Conservation (phyloP, 768 basidiomycete genomes). For the Rhizopogon roseolus region DNA sequence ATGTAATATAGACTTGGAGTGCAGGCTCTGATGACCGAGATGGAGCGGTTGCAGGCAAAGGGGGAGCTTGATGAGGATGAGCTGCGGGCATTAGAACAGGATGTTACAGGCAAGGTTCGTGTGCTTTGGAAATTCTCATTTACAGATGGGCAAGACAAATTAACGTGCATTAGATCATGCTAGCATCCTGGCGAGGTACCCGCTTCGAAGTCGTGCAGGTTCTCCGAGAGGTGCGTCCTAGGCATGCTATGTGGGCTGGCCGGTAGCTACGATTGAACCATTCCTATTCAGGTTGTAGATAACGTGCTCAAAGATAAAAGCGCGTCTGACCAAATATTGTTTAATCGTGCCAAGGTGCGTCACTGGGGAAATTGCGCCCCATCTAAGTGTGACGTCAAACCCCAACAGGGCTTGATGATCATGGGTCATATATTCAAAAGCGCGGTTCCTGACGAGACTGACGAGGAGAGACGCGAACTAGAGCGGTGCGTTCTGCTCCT, state of each 20-base stretch:
- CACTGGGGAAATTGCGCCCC: neutral
- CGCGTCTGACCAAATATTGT: slow-evolving; percentile 62
- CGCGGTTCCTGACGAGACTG: slow-evolving; percentile 81
- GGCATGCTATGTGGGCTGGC: slow-evolving; percentile 2
- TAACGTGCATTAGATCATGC: slow-evolving; percentile 58
- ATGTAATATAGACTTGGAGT: slow-evolving; percentile 20
- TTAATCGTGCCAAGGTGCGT: slow-evolving; percentile 81
- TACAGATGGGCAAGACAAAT: neutral
- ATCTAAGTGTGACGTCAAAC: neutral
- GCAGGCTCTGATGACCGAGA: slow-evolving; percentile 51
- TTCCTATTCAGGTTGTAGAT: slow-evolving; percentile 58
- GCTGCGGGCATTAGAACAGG: slow-evolving; percentile 81
- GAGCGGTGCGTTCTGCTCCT: slow-evolving; percentile 60
- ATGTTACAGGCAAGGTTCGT: slow-evolving; percentile 83
- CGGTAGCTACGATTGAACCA: neutral
- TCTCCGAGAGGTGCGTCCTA: slow-evolving; percentile 53
- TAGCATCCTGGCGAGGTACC: slow-evolving; percentile 97
- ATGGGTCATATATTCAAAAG: slow-evolving; percentile 89
- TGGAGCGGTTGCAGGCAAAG: slow-evolving; percentile 85
- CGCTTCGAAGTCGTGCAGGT: slow-evolving; percentile 93
- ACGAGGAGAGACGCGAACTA: slow-evolving; percentile 90
- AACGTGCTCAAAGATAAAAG: slow-evolving; percentile 79
- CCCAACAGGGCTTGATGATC: slow-evolving; percentile 69
- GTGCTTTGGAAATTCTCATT: neutral
- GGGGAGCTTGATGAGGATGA: slow-evolving; percentile 89